Conservation (phyloP, 1,284 basidiomycete genomes). For the Boletellus sp. region DNA sequence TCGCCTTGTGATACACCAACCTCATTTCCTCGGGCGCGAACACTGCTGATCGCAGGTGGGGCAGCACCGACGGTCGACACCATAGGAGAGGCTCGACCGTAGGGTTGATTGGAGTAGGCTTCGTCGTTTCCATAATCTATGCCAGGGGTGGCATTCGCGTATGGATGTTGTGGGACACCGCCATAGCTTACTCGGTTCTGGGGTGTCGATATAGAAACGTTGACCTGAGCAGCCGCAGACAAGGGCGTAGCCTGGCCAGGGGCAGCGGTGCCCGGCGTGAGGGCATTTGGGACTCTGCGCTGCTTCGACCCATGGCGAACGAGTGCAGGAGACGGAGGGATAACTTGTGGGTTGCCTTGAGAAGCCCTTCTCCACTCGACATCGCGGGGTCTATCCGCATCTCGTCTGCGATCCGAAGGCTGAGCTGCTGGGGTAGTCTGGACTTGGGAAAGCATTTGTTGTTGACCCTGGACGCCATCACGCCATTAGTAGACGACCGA, state of each 20-base stretch:
- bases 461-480: constrained; percentile 44
- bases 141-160: constrained; percentile 51
- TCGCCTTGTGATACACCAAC: constrained; percentile 60
- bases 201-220: constrained; percentile 57
- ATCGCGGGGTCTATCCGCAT: constrained; percentile 51
- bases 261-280: constrained; percentile 48
- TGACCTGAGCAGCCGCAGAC: constrained; percentile 70
- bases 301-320: constrained; percentile 70
- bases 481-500: constrained; percentile 14
- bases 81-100: constrained; percentile 74
- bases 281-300: constrained; percentile 52
- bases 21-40: constrained; percentile 65
- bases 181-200: constrained; percentile 44
- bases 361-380: constrained; percentile 43
- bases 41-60: constrained; percentile 66
- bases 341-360: constrained; percentile 51
- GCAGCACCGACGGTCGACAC: constrained; percentile 60
- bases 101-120: constrained; percentile 48
- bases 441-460: constrained; percentile 57
- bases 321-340: constrained; percentile 71
- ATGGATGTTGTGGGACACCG: constrained; percentile 55
- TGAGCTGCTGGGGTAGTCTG: constrained; percentile 49
- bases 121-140: constrained; percentile 56
- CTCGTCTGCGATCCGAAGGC: constrained; percentile 55
- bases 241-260: constrained; percentile 59